Percentiles rank a stretch among this genome's conserved stretches.
Conservation (phyloP, 208 protist species). For the Strigomonas galati region DNA sequence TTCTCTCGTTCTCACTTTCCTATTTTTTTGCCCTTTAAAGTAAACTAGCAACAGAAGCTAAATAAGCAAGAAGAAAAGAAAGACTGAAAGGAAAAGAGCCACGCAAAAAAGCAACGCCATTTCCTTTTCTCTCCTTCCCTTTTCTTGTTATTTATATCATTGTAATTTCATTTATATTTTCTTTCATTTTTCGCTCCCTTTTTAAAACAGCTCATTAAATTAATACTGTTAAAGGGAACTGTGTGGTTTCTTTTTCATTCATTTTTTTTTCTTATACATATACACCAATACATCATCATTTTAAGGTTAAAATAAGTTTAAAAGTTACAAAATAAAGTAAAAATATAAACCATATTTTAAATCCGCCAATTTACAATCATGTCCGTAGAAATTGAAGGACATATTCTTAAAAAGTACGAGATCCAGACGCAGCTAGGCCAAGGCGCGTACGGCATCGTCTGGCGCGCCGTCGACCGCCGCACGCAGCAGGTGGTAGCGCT, state of each 20-base stretch:
- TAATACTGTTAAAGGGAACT: background rate
- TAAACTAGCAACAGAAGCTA: background rate
- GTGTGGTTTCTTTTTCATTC: constrained; percentile 8
- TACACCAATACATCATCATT: constrained; percentile 8
- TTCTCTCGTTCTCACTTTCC: background rate
- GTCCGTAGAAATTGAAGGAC: constrained; percentile 89
- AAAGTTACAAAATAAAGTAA: constrained; percentile 14
- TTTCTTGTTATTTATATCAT: background rate
- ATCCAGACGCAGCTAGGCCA: constrained; percentile 93
- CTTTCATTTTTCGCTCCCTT: constrained; percentile 6
- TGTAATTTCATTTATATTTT: background rate
- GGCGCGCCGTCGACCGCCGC: constrained; percentile 50
- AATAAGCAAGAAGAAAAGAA: background rate
- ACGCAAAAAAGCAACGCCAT: background rate
- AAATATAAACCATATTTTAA: constrained; percentile 6
- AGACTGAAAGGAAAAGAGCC: background rate
- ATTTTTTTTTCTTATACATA: constrained; percentile 15
- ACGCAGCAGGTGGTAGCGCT: constrained; percentile 73
- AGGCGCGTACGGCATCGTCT: constrained; percentile 96
- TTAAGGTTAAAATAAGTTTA: constrained; percentile 1
- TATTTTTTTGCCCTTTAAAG: background rate
- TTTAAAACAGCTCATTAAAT: background rate
- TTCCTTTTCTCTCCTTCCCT: constrained; percentile 13
- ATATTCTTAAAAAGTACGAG: constrained; percentile 94
- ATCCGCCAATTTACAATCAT: constrained; percentile 26